Conservation (phyloP, 2,329 filamentous ascomycete species). For the Epichloe sp. region DNA sequence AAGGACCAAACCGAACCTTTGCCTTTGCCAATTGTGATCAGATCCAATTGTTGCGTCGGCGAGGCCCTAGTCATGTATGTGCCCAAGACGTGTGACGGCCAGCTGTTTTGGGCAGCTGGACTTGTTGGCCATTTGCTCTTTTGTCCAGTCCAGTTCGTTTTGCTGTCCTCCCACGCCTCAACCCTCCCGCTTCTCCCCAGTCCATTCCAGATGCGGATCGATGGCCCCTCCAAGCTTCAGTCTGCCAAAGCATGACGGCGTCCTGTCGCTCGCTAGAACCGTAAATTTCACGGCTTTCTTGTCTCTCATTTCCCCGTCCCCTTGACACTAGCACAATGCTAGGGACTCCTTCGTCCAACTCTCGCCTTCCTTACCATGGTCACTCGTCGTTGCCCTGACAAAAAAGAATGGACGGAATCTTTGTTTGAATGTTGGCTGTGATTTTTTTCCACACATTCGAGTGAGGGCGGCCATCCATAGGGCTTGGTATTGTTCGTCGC, state of each 20-base stretch:
- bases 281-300: not conserved
- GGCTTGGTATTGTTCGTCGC: too few species aligned
- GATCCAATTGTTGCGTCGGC: not conserved
- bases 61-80: not conserved
- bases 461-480: too few species aligned
- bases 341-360: not conserved
- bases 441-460: too few species aligned
- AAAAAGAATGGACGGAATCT: not conserved
- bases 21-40: not conserved
- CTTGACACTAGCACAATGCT: not conserved
- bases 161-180: too few species aligned
- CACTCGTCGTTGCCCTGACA: not conserved
- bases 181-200: too few species aligned
- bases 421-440: not conserved
- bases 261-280: not conserved
- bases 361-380: not conserved
- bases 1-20: too few species aligned
- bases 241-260: not conserved
- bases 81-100: not conserved
- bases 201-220: slow-evolving; percentile 11
- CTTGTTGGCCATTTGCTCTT: not conserved
- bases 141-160: not conserved
- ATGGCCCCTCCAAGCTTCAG: slow-evolving; percentile 1
- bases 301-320: not conserved
- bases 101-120: not conserved